Conservation (phyloP, 108 stramenopile species). For the Cyclostephanos tholiformis region DNA sequence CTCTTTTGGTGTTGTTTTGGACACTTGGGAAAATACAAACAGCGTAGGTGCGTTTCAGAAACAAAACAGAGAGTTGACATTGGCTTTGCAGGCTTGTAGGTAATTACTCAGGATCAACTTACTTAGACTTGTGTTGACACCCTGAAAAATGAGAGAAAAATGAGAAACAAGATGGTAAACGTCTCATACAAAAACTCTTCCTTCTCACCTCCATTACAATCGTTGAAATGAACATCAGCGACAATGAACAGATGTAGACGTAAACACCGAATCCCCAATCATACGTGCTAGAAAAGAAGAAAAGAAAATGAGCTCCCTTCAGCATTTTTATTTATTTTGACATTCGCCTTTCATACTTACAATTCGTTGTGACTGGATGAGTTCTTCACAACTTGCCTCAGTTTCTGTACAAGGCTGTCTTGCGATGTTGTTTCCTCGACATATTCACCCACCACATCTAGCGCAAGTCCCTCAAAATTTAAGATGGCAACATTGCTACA, state of each 20-base stretch:
- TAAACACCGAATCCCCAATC: conserved; percentile 72
- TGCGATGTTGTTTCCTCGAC: conserved; percentile 12
- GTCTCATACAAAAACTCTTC: neutral
- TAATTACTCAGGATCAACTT: neutral
- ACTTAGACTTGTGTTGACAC: conserved; percentile 62
- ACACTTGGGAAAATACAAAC: conserved; percentile 26
- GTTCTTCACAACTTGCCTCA: conserved; percentile 12
- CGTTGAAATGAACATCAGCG: conserved; percentile 59
- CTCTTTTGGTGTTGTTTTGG: conserved; percentile 66
- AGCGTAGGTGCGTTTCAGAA: neutral
- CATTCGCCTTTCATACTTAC: conserved; percentile 2
- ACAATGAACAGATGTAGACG: conserved; percentile 69
- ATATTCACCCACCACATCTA: conserved; percentile 27
- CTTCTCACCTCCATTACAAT: conserved; percentile 60
- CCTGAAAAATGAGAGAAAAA: conserved; percentile 8
- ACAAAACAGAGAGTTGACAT: neutral
- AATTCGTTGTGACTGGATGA: conserved; percentile 34
- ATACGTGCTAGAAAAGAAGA: conserved; percentile 42
- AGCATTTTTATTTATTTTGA: neutral
- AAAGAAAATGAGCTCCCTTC: conserved; percentile 1
- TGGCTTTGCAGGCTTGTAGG: neutral
- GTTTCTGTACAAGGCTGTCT: conserved; percentile 1
- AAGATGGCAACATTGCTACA: conserved; percentile 59
- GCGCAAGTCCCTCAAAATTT: conserved; percentile 53
- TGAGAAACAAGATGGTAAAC: conserved; percentile 1